phyloP scores from a whole-genome alignment of 1,284 basidiomycete species.

The Stereum hirsutum region DNA sequence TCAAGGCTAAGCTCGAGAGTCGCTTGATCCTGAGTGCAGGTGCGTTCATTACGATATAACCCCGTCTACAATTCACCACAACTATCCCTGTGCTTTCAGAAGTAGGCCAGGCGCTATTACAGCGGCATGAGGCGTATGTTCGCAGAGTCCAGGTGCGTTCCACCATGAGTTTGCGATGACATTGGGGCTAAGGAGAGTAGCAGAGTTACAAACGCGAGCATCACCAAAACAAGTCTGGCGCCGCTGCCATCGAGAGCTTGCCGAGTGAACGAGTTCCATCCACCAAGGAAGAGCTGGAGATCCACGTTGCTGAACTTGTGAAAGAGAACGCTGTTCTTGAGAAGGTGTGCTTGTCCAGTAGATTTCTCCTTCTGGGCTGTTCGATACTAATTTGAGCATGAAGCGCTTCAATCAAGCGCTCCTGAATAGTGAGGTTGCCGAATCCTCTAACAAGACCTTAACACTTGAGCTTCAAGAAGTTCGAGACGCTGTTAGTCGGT shows the following conservation, averaged over 20 bases:
- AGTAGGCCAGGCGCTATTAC: conserved; percentile 85
- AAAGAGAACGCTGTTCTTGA: conserved; percentile 57
- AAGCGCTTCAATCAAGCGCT: conserved; percentile 77
- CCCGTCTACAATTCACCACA: neutral
- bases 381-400: conserved; percentile 3
- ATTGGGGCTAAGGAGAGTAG: no score
- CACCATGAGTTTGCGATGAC: no score
- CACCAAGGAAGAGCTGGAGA: conserved; percentile 9
- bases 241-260: conserved; percentile 1
- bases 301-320: conserved; percentile 21
- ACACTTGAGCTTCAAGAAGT: conserved; percentile 74
- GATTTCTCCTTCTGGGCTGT: neutral
- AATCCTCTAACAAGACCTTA: conserved; percentile 69
- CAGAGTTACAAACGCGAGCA: conserved; percentile 8
- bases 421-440: conserved; percentile 76
- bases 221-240: conserved; percentile 4
- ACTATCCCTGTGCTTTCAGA: no score
- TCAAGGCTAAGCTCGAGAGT: conserved; percentile 64
- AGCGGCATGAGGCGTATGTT: conserved; percentile 81
- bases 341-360: conserved; percentile 37
- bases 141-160: conserved; percentile 56
- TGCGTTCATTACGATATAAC: conserved; percentile 25
- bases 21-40: conserved; percentile 78
- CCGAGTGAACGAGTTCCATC: conserved; percentile 6
- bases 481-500: conserved; percentile 56